A percentile compares a stretch with the other conserved stretches of the same genome.
Conservation (phyloP, 2,329 filamentous ascomycete genomes). For the Alternaria dauci region DNA sequence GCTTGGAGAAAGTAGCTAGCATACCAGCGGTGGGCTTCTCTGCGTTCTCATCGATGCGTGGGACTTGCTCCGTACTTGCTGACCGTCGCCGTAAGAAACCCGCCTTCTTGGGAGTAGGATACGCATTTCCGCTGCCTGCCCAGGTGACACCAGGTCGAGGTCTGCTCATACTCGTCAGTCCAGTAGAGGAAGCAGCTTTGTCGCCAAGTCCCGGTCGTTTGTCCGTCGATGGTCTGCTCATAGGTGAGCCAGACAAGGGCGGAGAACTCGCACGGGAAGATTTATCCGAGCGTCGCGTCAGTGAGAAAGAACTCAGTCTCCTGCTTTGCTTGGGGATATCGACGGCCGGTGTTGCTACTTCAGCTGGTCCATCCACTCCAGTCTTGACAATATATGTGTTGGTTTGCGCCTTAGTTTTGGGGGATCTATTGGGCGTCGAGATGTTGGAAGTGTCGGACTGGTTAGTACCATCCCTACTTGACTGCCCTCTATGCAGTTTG, state of each 20-base stretch:
- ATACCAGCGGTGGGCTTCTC: slow-evolving; percentile 45
- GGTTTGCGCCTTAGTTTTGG: slow-evolving; percentile 15
- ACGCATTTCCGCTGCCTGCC: slow-evolving; percentile 34
- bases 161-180: slow-evolving; percentile 39
- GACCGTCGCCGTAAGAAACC: slow-evolving; percentile 45
- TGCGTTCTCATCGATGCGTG: slow-evolving; percentile 32
- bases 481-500: slow-evolving; percentile 25
- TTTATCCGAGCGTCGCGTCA: slow-evolving; percentile 49
- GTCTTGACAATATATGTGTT: slow-evolving; percentile 40
- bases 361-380: slow-evolving; percentile 37
- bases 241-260: slow-evolving; percentile 47
- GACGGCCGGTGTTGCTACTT: slow-evolving; percentile 33
- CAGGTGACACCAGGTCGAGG: slow-evolving; percentile 42
- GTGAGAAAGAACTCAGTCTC: slow-evolving; percentile 50
- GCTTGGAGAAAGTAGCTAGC: slow-evolving; percentile 47
- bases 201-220: slow-evolving; percentile 23
- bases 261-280: slow-evolving; percentile 51
- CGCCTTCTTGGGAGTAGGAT: slow-evolving; percentile 26
- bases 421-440: slow-evolving; percentile 8
- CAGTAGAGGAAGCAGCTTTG: slow-evolving; percentile 41
- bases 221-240: slow-evolving; percentile 42
- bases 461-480: slow-evolving; percentile 16
- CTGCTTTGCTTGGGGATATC: slow-evolving; percentile 37
- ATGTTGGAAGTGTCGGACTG: slow-evolving; percentile 8
- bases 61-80: slow-evolving; percentile 48